Conservation (phyloP, 345 rosid species). For the Ceriops tagal region DNA sequence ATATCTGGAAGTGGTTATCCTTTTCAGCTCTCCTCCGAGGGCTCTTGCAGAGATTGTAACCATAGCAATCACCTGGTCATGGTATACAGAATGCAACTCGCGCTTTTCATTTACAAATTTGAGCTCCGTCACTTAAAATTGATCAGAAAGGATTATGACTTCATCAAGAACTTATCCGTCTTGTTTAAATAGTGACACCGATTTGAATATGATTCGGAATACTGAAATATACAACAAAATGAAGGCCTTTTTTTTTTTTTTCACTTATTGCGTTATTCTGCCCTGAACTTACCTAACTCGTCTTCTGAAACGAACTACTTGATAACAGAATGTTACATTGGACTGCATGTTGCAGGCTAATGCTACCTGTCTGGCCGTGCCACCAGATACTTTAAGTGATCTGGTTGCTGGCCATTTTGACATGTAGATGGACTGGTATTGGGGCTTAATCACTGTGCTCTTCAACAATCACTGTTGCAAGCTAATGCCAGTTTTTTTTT, state of each 20-base stretch:
- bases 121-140: constrained; percentile 5
- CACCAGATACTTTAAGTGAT: too few species aligned
- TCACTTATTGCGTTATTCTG: background rate
- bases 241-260: background rate
- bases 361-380: too few species aligned
- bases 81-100: constrained; percentile 16
- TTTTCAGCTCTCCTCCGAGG: background rate
- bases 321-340: too few species aligned
- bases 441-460: too few species aligned
- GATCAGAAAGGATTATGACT: constrained; percentile 16
- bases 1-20: background rate
- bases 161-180: constrained; percentile 5
- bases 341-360: too few species aligned
- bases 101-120: constrained; percentile 16
- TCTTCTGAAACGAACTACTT: background rate
- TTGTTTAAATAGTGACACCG: constrained; percentile 21
- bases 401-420: too few species aligned
- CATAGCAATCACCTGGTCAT: constrained; percentile 6
- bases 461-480: too few species aligned
- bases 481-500: too few species aligned
- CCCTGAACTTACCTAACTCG: background rate
- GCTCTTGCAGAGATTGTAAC: constrained; percentile 9
- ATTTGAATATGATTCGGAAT: background rate
- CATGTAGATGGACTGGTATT: too few species aligned
- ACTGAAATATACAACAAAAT: background rate